A percentile compares a stretch with the other conserved stretches of the same genome.
phyloP scores from a whole-genome alignment of 2,329 filamentous ascomycete species.

The Chlorencoelia australis region DNA sequence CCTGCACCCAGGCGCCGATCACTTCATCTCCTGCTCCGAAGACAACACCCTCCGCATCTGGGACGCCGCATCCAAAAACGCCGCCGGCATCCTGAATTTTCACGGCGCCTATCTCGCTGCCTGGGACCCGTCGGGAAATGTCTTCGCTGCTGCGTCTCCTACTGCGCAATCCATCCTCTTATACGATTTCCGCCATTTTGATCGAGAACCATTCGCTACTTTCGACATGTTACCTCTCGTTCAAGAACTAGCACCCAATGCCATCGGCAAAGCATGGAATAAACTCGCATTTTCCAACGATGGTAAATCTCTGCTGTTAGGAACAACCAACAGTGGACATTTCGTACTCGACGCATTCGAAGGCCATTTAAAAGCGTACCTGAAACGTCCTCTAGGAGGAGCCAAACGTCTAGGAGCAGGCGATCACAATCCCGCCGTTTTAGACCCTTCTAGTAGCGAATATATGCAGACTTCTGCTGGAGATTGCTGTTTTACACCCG shows the following conservation, averaged over 20 bases:
- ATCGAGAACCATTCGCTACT: conserved; percentile 77
- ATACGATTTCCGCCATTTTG: conserved; percentile 89
- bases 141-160: conserved; percentile 83
- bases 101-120: conserved; percentile 73
- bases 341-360: conserved; percentile 91
- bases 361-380: conserved; percentile 66
- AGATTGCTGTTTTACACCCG: conserved; percentile 81
- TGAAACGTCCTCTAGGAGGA: conserved; percentile 47
- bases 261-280: conserved; percentile 63
- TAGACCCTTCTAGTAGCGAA: conserved; percentile 22
- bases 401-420: conserved; percentile 44
- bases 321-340: conserved; percentile 75
- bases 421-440: conserved; percentile 30
- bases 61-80: conserved; percentile 67
- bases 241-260: conserved; percentile 41
- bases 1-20: conserved; percentile 77
- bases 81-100: conserved; percentile 71
- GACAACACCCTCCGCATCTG: conserved; percentile 90
- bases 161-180: conserved; percentile 70
- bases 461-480: conserved; percentile 47
- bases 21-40: conserved; percentile 82
- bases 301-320: conserved; percentile 75
- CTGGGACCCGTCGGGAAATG: conserved; percentile 84
- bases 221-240: conserved; percentile 59
- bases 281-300: conserved; percentile 95